Evolutionary conservation across 371 early-diverging fungal genomes (phyloP), one percentile per base, ranked within the genome.

Genomic region (Phascolomyces articulosus): DNA sequence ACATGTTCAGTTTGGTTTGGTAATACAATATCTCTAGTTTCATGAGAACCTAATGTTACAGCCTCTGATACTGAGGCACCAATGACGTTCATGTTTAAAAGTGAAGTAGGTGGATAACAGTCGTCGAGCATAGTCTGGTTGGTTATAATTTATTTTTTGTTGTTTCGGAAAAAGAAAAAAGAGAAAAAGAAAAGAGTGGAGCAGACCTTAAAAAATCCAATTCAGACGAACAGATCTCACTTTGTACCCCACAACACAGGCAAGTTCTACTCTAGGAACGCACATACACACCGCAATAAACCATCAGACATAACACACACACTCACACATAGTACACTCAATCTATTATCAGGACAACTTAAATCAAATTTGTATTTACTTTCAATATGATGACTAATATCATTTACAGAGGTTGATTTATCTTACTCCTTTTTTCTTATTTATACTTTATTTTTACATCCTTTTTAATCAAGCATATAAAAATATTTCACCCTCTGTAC

Each of bases 1-100:
- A 95, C 91, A 65, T 90, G 90, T 49, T 92, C 93, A 18, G 73
- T 78, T 69, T 94, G 95, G 78, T 96, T 91, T 21, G 97, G 97
- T 49, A 97, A 78, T 10, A 93, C 84, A 62, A 97, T 97, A 75
- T 95, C 88, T 72, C 85, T 78, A 18, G 86, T 87, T 55, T 86
- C 88, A 56, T 82, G 76, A 40, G 77, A 84, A 69, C 70, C 81
- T 64, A 64, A 74, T 28, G 63, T 69, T 4, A 66, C 70, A 21
- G 88, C 90, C 64, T 91, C 90, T 58, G 90, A 87, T 24, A 91
- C 87, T 44, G 83, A 77, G 49, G 88, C 91, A 20, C 89, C 91
- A 26, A 74, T 70, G 28, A 89, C 71, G 68, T 91, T 89, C 90
- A 91, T 88, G 31, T 10, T 55, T 26, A 41, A 40, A 47, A 40